Evolutionary conservation across 2,329 filamentous ascomycete species (phyloP).

Genomic region (Akanthomyces lecanii): DNA sequence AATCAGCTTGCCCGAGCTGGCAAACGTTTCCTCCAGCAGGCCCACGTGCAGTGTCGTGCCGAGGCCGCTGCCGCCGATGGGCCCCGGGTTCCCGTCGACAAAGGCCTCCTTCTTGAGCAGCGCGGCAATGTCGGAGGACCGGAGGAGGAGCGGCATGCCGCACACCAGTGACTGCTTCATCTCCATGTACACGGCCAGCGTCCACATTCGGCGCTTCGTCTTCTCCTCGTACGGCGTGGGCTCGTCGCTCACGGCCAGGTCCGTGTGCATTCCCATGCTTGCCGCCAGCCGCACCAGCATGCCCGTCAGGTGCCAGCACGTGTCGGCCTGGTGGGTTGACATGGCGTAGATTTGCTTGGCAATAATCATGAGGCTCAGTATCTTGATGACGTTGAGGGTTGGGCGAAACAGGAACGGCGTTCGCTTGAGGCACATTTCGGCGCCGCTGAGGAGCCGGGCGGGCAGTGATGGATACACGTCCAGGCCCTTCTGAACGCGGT

Average conservation of each 20-base stretch:
- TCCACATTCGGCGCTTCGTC: conserved; percentile 10
- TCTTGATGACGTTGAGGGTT: conserved; percentile 11
- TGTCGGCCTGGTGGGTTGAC: conserved; percentile 16
- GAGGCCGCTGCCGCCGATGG: background rate
- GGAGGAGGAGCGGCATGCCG: conserved; percentile 15
- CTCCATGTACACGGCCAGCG: conserved; percentile 13
- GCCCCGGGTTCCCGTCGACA: background rate
- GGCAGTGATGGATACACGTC: conserved; percentile 8
- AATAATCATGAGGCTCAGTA: conserved; percentile 11
- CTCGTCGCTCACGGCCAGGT: background rate
- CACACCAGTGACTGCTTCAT: conserved; percentile 16
- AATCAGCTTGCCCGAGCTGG: background rate
- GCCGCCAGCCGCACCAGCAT: conserved; percentile 10
- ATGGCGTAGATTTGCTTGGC: conserved; percentile 18
- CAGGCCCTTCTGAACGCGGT: background rate
- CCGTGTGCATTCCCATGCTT: conserved; percentile 8
- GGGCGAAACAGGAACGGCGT: conserved; percentile 15
- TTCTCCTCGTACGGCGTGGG: conserved; percentile 1
- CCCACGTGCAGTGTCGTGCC: background rate
- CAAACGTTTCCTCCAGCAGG: conserved; percentile 9
- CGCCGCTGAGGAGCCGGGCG: conserved; percentile 7
- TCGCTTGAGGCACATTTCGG: conserved; percentile 14
- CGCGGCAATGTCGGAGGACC: conserved; percentile 1
- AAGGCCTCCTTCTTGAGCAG: background rate
- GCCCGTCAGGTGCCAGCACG: conserved; percentile 18